Conservation (phyloP, 257 asterid species). For the Scutellaria barbata region DNA sequence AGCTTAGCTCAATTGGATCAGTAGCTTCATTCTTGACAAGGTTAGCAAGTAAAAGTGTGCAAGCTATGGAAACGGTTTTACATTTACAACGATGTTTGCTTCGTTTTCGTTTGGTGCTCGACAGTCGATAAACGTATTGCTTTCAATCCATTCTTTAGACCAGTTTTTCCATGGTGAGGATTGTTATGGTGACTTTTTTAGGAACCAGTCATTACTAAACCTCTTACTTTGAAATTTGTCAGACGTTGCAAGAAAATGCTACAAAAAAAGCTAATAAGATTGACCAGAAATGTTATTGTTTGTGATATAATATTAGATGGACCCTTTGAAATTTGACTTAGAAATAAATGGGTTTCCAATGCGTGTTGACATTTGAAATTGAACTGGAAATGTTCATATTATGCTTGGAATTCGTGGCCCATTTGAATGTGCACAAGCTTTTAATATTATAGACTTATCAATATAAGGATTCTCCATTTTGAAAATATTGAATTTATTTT, state of each 20-base stretch:
- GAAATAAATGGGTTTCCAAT: conserved; percentile 32
- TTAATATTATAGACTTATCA: background rate
- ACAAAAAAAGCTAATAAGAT: conserved; percentile 13
- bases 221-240: background rate
- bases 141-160: too few species aligned
- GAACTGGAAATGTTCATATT: conserved; percentile 32
- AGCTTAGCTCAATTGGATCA: background rate
- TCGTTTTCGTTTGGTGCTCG: background rate
- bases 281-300: background rate
- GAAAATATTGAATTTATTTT: background rate
- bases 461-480: conserved; percentile 1
- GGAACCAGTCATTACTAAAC: too few species aligned
- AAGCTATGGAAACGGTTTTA: too few species aligned
- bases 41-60: too few species aligned
- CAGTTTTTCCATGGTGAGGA: too few species aligned
- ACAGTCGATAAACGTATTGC: background rate
- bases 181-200: too few species aligned
- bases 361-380: conserved; percentile 46
- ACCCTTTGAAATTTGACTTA: conserved; percentile 36
- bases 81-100: background rate
- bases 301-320: conserved; percentile 11
- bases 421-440: background rate
- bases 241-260: background rate
- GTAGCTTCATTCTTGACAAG: conserved; percentile 5
- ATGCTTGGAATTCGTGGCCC: conserved; percentile 31